Evolutionary conservation across 352 stramenopile genomes (phyloP).

Genomic region (Pythium dissimile): DNA sequence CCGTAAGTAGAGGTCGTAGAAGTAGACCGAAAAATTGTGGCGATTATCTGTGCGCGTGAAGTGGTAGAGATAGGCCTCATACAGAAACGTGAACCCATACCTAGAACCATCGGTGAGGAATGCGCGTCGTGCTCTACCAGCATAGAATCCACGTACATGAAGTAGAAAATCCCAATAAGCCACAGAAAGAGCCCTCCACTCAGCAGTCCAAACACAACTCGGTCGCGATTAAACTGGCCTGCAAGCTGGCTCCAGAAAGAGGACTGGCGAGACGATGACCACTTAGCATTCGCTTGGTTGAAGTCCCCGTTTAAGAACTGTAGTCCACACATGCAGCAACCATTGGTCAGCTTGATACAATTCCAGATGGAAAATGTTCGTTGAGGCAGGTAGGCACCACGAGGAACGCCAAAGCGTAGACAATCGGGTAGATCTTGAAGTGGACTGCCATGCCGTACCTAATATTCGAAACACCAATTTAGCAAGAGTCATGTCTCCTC

Average conservation of each 20-base stretch:
- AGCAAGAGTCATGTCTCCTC: background rate
- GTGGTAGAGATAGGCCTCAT: constrained; percentile 98
- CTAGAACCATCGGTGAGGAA: too few species aligned
- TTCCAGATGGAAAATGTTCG: too few species aligned
- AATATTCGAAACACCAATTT: background rate
- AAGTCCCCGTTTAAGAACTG: constrained; percentile 78
- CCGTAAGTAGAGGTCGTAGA: constrained; percentile 98
- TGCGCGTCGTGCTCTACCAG: too few species aligned
- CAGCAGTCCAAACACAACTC: constrained; percentile 88
- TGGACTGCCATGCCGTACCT: constrained; percentile 96
- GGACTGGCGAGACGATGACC: constrained; percentile 40
- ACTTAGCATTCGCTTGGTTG: constrained; percentile 42
- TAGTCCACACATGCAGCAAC: too few species aligned
- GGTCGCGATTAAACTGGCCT: constrained; percentile 60
- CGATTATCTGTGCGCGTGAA: constrained; percentile 97
- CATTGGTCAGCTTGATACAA: too few species aligned
- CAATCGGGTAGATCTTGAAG: constrained; percentile 98
- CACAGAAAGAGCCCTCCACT: constrained; percentile 82
- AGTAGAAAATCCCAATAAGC: constrained; percentile 84
- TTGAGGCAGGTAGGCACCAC: constrained; percentile 42
- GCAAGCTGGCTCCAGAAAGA: constrained; percentile 53
- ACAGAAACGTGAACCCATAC: constrained; percentile 92
- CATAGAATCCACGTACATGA: too few species aligned
- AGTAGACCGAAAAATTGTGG: constrained; percentile 99
- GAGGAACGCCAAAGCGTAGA: constrained; percentile 92